phyloP scores from a whole-genome alignment of 768 basidiomycete species.

The Tulasnella sp. region DNA sequence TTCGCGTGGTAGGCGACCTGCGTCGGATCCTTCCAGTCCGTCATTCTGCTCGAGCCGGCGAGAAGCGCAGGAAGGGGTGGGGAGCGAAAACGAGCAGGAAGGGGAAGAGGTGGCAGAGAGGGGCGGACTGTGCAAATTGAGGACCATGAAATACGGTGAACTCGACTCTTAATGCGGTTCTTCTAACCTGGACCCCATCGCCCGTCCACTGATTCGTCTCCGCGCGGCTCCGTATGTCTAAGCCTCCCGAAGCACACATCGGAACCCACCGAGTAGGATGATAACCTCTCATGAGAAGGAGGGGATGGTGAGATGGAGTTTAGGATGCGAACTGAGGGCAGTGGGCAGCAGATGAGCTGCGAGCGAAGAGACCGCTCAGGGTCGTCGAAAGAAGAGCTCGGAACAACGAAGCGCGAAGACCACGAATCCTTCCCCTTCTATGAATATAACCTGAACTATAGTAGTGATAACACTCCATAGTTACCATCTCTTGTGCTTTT shows the following conservation, averaged over 20 bases:
- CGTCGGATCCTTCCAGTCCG: not conserved
- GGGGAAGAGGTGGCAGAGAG: not conserved
- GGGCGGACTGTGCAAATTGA: not conserved
- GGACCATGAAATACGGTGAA: not conserved
- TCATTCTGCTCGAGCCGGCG: not conserved
- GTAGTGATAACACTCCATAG: no score
- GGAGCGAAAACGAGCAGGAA: not conserved
- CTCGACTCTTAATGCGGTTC: not conserved
- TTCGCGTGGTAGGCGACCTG: not conserved
- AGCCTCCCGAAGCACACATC: not conserved
- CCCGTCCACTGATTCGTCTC: no score
- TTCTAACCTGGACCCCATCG: not conserved
- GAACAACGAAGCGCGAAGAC: conserved; percentile 36
- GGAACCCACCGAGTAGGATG: not conserved
- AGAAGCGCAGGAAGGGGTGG: not conserved
- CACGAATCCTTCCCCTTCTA: conserved; percentile 26
- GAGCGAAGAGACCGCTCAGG: conserved; percentile 29
- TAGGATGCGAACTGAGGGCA: not conserved
- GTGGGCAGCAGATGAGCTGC: not conserved
- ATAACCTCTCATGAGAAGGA: not conserved
- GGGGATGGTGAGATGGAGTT: not conserved
- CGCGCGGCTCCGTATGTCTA: not conserved
- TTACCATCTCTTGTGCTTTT: not conserved
- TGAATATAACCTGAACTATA: no score
- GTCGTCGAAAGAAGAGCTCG: conserved; percentile 26